These are phyloP conservation scores for Ascochyta viciae-villosae DNA, from an alignment of 2,329 filamentous ascomycete genomes.

Conservation along the genomic window DNA sequence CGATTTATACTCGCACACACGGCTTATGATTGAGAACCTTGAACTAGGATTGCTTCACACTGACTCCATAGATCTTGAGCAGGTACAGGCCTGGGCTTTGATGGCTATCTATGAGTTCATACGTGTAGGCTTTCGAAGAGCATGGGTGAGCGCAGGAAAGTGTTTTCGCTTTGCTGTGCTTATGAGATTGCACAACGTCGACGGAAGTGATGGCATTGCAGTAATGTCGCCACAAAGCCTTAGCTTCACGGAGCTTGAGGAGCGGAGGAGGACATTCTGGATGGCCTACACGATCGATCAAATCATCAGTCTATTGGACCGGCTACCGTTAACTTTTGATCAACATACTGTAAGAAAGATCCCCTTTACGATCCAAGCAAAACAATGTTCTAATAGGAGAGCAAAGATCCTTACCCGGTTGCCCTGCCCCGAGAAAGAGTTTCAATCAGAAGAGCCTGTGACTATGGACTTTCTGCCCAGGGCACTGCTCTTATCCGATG, in stretches of 20 bases:
- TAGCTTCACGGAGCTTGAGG: slow-evolving; percentile 2
- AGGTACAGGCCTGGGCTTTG: slow-evolving; percentile 4
- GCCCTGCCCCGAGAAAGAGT: slow-evolving; percentile 8
- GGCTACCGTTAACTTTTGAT: slow-evolving; percentile 4
- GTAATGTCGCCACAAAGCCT: background rate
- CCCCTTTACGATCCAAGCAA: background rate
- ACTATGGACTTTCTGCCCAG: background rate
- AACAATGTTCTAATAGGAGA: background rate
- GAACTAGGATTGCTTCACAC: background rate
- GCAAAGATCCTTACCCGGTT: slow-evolving; percentile 3
- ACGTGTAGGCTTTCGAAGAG: slow-evolving; percentile 1
- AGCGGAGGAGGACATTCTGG: slow-evolving; percentile 6
- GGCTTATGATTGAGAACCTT: slow-evolving; percentile 4
- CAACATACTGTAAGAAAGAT: background rate
- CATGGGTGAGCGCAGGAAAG: slow-evolving; percentile 11
- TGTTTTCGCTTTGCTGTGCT: slow-evolving; percentile 3
- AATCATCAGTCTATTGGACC: slow-evolving; percentile 2
- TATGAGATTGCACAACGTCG: slow-evolving; percentile 8
- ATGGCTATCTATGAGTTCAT: slow-evolving; percentile 6
- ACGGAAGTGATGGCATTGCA: slow-evolving; percentile 3
- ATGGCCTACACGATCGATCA: slow-evolving; percentile 11
- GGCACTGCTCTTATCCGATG: background rate
- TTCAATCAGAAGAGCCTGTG: slow-evolving; percentile 6
- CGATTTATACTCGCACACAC: slow-evolving; percentile 5
- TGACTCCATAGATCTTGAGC: slow-evolving; percentile 5